Conservation (phyloP, 139 green algal species). For the Astrephomene gubernaculifera region DNA sequence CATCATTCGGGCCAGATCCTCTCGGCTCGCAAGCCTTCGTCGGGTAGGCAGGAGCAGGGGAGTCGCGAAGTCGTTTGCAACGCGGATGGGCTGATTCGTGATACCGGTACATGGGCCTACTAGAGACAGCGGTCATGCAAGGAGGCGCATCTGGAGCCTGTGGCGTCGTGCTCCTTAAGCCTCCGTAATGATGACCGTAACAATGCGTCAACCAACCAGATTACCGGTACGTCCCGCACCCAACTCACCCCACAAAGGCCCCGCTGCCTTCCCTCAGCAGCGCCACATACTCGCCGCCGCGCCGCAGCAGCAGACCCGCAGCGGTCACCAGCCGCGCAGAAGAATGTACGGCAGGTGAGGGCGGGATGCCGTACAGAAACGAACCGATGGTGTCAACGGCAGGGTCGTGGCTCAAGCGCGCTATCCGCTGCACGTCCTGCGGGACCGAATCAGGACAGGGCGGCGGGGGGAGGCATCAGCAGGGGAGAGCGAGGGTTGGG, state of each 20-base stretch:
- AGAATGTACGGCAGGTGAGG: neutral
- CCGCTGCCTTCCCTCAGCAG: slow-evolving; percentile 6
- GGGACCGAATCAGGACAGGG: neutral
- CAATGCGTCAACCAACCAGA: neutral
- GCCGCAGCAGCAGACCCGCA: slow-evolving; percentile 16
- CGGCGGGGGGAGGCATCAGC: neutral
- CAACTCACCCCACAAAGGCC: slow-evolving; percentile 7
- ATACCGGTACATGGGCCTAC: neutral
- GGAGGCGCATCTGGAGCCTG: neutral
- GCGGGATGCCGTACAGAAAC: slow-evolving; percentile 1
- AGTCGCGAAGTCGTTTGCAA: neutral
- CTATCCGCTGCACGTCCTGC: slow-evolving; percentile 10
- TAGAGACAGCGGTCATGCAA: neutral
- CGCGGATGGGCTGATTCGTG: neutral
- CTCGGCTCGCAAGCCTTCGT: neutral
- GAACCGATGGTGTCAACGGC: neutral
- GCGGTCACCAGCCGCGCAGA: neutral
- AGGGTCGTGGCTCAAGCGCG: slow-evolving; percentile 15
- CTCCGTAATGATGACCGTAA: neutral
- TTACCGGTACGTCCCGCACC: neutral
- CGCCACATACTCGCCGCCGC: neutral
- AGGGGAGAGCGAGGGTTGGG: neutral
- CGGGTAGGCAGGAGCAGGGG: neutral
- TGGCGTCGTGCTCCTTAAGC: neutral
- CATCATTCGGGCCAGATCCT: neutral